Evolutionary conservation across 2,329 filamentous ascomycete species (phyloP), one percentile per base, ranked within the genome.

Genomic region (Ophiostoma montium): DNA sequence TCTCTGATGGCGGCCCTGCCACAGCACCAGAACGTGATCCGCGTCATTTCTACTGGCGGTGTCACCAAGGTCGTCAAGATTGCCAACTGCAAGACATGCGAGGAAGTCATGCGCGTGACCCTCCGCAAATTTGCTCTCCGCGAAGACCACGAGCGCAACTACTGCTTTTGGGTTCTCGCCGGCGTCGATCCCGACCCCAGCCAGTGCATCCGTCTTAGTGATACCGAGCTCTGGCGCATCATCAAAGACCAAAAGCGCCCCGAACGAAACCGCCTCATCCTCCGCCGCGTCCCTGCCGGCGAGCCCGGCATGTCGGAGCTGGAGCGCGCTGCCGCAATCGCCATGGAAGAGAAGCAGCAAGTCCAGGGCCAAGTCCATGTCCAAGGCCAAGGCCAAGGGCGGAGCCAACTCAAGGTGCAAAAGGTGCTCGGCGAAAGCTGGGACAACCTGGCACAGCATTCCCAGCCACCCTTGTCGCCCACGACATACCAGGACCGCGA

Each of bases 61-160:
- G 81, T 88, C 53, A 94, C 88, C 44, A 95, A 94, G 61, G 89
- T 95, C 21, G 81, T 98, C 60, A 92, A 92, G 64, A 88, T 96
- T 56, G 84, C 87, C 55, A 85, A 86, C 55, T 95, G 89, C 72
- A 88, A 82, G 60, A 92, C 84, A 5, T 85, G 87, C 53, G 92
- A 95, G 59, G 88, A 96, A 57, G 86, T 96, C 47, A 90, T 95
- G 71, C 76, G 88, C 42, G 84, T 86, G 53, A 94, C 92, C 0
- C 68, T 96, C 41, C 80, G 84, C 57, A 96, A 96, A 63, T 86
- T 95, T 55, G 80, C 82, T 36, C 74, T 95, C 30, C 85, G 88
- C 19, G 88, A 95, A 61, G 86, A 90, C 54, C 88, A 95, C 59
- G 85, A 92, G 62, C 80, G 88, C 59, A 95, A 94, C 60, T 96